Evolutionary conservation across 2,329 filamentous ascomycete genomes (phyloP).

Genomic region (Drechslerella coelobrocha): DNA sequence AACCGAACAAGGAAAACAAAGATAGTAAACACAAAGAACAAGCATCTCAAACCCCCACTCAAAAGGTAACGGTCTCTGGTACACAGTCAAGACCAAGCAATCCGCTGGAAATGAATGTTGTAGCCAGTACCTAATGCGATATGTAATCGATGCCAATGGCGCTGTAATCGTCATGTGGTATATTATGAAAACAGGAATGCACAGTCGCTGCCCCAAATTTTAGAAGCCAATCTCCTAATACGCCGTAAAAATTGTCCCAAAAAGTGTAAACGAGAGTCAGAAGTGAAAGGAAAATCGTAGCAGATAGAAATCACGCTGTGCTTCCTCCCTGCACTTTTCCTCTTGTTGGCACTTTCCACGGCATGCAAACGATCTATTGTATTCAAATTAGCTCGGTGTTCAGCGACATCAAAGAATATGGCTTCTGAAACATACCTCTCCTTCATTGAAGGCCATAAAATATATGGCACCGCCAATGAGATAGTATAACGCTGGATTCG

Average conservation of each 20-base stretch:
- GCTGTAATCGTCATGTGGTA: slow-evolving; percentile 29
- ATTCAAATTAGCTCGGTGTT: slow-evolving; percentile 12
- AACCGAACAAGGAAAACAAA: slow-evolving; percentile 3
- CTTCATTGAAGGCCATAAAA: slow-evolving; percentile 97
- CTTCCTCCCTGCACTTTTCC: slow-evolving; percentile 36
- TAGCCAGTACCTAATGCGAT: neutral
- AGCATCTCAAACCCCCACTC: slow-evolving; percentile 4
- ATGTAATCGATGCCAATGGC: neutral
- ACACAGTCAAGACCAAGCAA: neutral
- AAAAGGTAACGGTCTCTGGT: too few species aligned
- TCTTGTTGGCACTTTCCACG: slow-evolving; percentile 55
- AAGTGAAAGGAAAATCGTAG: slow-evolving; percentile 29
- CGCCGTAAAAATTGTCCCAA: slow-evolving; percentile 49
- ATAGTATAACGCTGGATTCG: slow-evolving; percentile 92
- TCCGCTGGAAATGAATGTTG: neutral
- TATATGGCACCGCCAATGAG: slow-evolving; percentile 83
- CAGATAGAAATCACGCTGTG: slow-evolving; percentile 26
- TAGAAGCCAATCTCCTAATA: slow-evolving; percentile 48
- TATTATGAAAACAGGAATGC: slow-evolving; percentile 7
- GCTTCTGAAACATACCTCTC: slow-evolving; percentile 76
- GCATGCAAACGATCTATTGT: slow-evolving; percentile 54
- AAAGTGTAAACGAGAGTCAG: slow-evolving; percentile 6
- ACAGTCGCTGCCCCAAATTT: slow-evolving; percentile 37
- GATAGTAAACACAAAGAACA: neutral
- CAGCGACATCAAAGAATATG: neutral